Evolutionary conservation across 1,284 basidiomycete genomes (phyloP).

Genomic region (Malassezia japonica): DNA sequence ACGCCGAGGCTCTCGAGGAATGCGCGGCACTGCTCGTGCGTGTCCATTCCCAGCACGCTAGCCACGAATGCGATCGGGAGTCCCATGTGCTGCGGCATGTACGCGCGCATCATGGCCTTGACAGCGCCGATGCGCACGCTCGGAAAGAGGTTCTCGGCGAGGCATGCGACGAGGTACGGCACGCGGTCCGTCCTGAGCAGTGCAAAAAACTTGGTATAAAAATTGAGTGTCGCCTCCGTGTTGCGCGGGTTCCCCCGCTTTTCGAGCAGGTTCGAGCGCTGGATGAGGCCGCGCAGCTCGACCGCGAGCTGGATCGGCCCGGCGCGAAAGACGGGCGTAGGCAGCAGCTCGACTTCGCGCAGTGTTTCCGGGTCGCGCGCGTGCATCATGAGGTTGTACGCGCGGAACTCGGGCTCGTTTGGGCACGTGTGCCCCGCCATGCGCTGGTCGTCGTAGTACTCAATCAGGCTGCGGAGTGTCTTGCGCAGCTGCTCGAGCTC

Average conservation of each 20-base stretch:
- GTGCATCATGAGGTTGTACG: slow-evolving; percentile 85
- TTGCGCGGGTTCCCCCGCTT: slow-evolving; percentile 50
- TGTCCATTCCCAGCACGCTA: slow-evolving; percentile 27
- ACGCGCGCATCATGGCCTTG: slow-evolving; percentile 52
- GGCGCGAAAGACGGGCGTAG: slow-evolving; percentile 60
- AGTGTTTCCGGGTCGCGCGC: slow-evolving; percentile 73
- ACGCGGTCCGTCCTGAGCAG: slow-evolving; percentile 49
- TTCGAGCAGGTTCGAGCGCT: slow-evolving; percentile 60
- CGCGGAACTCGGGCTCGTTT: slow-evolving; percentile 86
- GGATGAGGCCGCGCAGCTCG: slow-evolving; percentile 68
- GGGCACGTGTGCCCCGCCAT: slow-evolving; percentile 60
- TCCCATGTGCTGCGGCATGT: slow-evolving; percentile 48
- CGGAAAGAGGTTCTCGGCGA: slow-evolving; percentile 53
- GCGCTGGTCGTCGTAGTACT: slow-evolving; percentile 78
- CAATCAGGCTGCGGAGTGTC: slow-evolving; percentile 77
- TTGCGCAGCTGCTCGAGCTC: slow-evolving; percentile 85
- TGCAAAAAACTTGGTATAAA: slow-evolving; percentile 57
- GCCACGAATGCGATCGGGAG: slow-evolving; percentile 26
- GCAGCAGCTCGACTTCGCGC: slow-evolving; percentile 63
- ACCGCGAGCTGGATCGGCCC: slow-evolving; percentile 73
- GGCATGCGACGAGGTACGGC: slow-evolving; percentile 53
- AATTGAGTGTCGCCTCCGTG: slow-evolving; percentile 53
- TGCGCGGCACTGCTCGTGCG: slow-evolving; percentile 28
- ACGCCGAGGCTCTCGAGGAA: slow-evolving; percentile 47
- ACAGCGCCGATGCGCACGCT: slow-evolving; percentile 53